These are phyloP conservation scores for Arabidopsis suecica DNA, from an alignment of 345 rosid genomes.

Conservation along the genomic window DNA sequence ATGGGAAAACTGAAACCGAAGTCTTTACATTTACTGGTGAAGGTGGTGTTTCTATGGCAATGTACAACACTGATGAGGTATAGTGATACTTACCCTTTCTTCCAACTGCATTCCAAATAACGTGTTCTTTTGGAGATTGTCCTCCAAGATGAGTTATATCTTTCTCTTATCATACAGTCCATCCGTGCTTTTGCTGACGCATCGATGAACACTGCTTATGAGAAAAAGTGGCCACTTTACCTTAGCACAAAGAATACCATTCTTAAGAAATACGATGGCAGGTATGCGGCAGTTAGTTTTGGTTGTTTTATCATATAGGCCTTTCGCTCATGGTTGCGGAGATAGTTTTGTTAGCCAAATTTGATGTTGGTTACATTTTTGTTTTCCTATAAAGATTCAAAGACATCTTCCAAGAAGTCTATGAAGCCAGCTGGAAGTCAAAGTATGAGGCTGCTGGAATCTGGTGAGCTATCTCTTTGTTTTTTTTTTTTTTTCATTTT, in stretches of 20 bases:
- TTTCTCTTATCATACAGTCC: constrained; percentile 56
- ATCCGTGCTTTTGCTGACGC: constrained; percentile 90
- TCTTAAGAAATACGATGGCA: constrained; percentile 99
- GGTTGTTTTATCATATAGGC: constrained; percentile 5
- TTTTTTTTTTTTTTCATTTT: background rate
- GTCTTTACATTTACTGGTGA: constrained; percentile 87
- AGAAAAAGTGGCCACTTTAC: constrained; percentile 99
- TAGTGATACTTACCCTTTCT: constrained; percentile 9
- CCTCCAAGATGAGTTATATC: background rate
- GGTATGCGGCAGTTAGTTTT: constrained; percentile 51
- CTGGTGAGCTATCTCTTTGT: constrained; percentile 55
- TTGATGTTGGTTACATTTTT: constrained; percentile 24
- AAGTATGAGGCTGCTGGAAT: constrained; percentile 96
- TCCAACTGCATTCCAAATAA: background rate
- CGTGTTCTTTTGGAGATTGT: constrained; percentile 14
- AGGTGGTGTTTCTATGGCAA: constrained; percentile 90
- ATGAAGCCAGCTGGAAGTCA: constrained; percentile 89
- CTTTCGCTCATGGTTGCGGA: background rate
- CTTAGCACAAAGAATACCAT: constrained; percentile 98
- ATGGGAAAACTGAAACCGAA: constrained; percentile 73
- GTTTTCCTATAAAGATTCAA: constrained; percentile 69
- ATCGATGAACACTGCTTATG: constrained; percentile 88
- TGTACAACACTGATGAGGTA: constrained; percentile 99
- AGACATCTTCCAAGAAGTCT: constrained; percentile 98
- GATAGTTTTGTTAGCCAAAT: too few species aligned